Conservation (phyloP, 78 protist species). For the Chrysochromulina tobinii region DNA sequence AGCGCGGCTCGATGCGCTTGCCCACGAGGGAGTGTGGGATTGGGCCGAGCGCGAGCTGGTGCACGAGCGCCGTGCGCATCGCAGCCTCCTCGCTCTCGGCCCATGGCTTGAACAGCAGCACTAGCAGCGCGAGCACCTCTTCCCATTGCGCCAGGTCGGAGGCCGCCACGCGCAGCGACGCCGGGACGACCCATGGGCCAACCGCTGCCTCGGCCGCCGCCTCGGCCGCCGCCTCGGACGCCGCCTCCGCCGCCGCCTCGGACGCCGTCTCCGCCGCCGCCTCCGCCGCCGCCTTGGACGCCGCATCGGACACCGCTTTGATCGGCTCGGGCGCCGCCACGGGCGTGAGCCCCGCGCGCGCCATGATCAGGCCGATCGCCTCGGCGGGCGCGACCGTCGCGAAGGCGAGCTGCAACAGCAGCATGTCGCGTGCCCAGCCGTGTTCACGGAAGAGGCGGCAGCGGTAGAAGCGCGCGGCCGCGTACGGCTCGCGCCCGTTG, state of each 20-base stretch:
- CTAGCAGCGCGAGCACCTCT: neutral
- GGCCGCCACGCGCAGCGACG: neutral
- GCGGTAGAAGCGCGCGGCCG: slow-evolving; percentile 22
- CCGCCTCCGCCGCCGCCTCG: too few species aligned
- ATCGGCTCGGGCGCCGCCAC: too few species aligned
- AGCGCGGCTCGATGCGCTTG: neutral
- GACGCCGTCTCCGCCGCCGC: too few species aligned
- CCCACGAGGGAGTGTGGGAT: neutral
- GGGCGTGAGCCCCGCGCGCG: neutral
- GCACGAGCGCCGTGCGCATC: neutral
- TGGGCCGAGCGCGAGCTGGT: slow-evolving; percentile 12
- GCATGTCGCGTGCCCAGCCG: neutral
- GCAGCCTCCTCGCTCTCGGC: neutral
- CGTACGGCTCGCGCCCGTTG: neutral
- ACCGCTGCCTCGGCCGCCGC: too few species aligned
- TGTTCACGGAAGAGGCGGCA: neutral
- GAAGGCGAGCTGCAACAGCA: neutral
- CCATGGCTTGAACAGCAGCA: neutral
- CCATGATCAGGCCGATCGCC: neutral
- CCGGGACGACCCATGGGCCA: neutral
- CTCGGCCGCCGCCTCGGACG: too few species aligned
- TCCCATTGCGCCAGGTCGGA: neutral
- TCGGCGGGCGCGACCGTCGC: neutral
- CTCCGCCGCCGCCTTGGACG: too few species aligned
- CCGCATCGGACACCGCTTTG: too few species aligned